A percentile compares a stretch with the other conserved stretches of the same genome.
phyloP scores from a whole-genome alignment of 805 yeast genomes.

The Candida fluviatilis region DNA sequence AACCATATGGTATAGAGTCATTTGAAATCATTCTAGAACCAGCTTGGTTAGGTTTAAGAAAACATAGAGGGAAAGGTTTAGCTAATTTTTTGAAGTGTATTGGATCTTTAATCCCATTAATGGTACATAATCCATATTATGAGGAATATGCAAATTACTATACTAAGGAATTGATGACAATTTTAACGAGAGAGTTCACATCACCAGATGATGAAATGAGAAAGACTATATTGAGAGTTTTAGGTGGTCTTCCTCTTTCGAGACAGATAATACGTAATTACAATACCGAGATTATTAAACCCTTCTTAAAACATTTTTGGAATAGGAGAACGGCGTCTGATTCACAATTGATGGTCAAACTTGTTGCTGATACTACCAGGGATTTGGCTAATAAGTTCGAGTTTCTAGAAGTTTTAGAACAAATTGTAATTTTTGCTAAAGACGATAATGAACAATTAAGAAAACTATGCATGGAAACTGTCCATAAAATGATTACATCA shows the following conservation, averaged over 20 bases:
- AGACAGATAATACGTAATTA: conserved; percentile 52
- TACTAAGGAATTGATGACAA: conserved; percentile 65
- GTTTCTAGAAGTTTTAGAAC: conserved; percentile 52
- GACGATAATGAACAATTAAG: conserved; percentile 83
- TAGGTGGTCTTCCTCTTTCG: conserved; percentile 62
- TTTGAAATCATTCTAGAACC: conserved; percentile 74
- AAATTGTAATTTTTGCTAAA: conserved; percentile 55
- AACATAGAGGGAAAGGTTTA: conserved; percentile 72
- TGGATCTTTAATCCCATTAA: conserved; percentile 77
- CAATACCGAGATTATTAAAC: conserved; percentile 48
- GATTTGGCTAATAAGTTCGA: conserved; percentile 68
- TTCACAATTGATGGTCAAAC: conserved; percentile 42
- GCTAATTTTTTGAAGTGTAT: conserved; percentile 75
- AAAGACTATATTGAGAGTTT: conserved; percentile 61
- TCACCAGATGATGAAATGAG: conserved; percentile 90
- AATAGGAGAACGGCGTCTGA: conserved; percentile 75
- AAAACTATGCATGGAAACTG: conserved; percentile 71
- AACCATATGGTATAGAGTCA: conserved; percentile 87
- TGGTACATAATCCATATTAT: conserved; percentile 51
- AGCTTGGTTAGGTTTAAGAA: conserved; percentile 73
- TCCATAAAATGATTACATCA: conserved; percentile 49
- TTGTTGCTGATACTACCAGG: conserved; percentile 71
- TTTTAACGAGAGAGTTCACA: conserved; percentile 65
- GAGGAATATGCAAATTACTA: conserved; percentile 76
- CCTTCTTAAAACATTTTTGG: conserved; percentile 76